Base-by-base conservation (phyloP, 306 rosid species). In the Cicer arietinum region DNA sequence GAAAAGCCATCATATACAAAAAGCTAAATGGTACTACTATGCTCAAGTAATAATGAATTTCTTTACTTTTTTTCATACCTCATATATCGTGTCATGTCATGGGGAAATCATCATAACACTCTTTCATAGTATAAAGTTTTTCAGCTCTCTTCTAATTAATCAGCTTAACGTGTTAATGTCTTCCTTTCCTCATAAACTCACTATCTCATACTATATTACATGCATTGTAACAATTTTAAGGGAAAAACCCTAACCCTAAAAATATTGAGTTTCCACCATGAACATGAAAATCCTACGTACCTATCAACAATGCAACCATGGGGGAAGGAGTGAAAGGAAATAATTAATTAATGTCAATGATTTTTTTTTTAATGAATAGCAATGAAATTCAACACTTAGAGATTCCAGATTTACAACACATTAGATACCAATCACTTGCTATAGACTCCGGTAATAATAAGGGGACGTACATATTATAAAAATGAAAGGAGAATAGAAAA, bases 171-270 rank as follows among this genome's bases (percentile, higher is more conserved):
- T 76, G 47, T 73, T 77, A 75, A 74, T 72, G 14, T 46, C 58
- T 77, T 78, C 62, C 51, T 59, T 81, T 78, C 41, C 77, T 76
- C 51, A 68, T 82, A 73, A 81, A 81, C 73, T 73, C 69, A 60
- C 70, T 73, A 35, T 47, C 14, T 1, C 10, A 14, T 52, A 54
- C 79, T 71, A 74, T 11, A 12, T 20, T 1, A 20, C 22, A 20
- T 20, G 12, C 16, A 59, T 35, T 57, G 22, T 13, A 65, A 73
- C 66, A 43, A 52, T 20, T 20, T 70, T 53, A 30, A n/a, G 37
- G 4, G 16, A 46, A 37, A 79, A 87, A 83, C 85, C 86, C 86
- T 79, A 86, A 85, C 82, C 89, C 86, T 74, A 81, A 74, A 37
- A 65, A 25, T 47, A 17, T 65, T 51, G 46, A 56, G 5, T 62